Evolutionary conservation across 2,329 filamentous ascomycete genomes (phyloP), one percentile per base, ranked within the genome.

Genomic region (Exophiala oligosperma): DNA sequence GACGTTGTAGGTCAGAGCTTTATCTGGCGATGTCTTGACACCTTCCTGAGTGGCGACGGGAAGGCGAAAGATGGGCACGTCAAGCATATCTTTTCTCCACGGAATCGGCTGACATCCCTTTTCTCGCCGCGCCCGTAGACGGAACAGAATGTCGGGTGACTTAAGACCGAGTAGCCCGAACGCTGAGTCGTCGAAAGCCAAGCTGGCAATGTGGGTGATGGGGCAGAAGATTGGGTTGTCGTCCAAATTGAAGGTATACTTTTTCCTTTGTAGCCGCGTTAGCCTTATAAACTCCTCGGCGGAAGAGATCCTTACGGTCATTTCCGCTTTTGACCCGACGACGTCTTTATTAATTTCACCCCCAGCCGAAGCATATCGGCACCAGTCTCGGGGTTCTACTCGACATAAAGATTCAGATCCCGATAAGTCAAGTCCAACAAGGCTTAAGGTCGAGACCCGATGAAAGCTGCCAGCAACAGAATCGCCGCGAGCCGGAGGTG

Each of bases 201-300:
- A 17, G 14, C 56, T 53, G 24, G 43, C 46, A 23, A 58, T 55
- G n/a, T 58, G 11, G 44, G 49, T 58, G 29, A 58, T 55, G 14
- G 54, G 48, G 14, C 21, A 58, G 40, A 58, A 58, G 0, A 58
- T 38, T 1, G 29, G 50, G 28, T 59, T 59, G 29, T 59, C 46
- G 49, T 59, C 47, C 7, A 59, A 46, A 43, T 56, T 29, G 5
- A 37, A 44, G 4, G 17, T 26, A 44, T 26, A 44, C 28, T n/a
- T 26, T 28, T 49, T 49, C 29, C 24, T 49, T 14, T 24, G 35
- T 29, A 49, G 24, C 26, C n/a, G 12, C 9, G 11, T 17, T 26
- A 49, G 47, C 9, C 11, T 29, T 9, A 49, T 49, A 17, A 17
- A 17, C 17, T 17, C 21, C 5, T 29, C 17, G 17, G 24, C 24